A percentile compares a stretch with the other conserved stretches of the same genome.
phyloP scores from a whole-genome alignment of 2,329 filamentous ascomycete genomes.

The Colletotrichum chrysophilum region DNA sequence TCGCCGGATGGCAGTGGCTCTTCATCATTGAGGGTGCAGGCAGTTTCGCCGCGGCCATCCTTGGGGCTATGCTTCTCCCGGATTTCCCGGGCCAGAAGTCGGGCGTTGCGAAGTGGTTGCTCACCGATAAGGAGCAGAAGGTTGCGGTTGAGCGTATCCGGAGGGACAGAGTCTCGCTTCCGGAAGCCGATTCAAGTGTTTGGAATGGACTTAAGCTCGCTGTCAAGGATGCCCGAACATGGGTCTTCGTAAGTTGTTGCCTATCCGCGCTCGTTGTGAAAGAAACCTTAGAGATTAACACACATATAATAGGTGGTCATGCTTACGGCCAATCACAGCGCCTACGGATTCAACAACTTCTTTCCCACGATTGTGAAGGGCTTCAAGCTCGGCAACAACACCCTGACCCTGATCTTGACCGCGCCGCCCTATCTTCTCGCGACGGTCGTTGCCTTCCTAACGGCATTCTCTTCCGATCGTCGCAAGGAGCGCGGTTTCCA shows the following conservation, averaged over 20 bases:
- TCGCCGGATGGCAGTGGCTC: neutral
- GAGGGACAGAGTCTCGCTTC: conserved; percentile 26
- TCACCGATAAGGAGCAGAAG: conserved; percentile 11
- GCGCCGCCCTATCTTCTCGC: conserved; percentile 29
- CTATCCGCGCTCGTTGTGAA: neutral
- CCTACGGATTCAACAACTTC: conserved; percentile 29
- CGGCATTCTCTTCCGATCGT: conserved; percentile 22
- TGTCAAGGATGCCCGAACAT: conserved; percentile 26
- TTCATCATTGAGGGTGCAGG: neutral
- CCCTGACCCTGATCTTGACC: conserved; percentile 33
- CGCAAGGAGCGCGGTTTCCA: conserved; percentile 25
- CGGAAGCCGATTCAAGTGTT: neutral
- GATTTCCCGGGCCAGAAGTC: conserved; percentile 10
- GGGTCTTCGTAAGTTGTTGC: conserved; percentile 24
- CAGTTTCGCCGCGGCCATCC: neutral
- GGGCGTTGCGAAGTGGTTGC: neutral
- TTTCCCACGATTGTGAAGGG: conserved; percentile 37
- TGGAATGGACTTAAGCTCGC: conserved; percentile 26
- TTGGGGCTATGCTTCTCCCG: neutral
- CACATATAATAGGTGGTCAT: neutral
- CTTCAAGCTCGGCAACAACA: conserved; percentile 24
- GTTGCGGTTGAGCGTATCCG: neutral
- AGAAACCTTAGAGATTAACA: neutral
- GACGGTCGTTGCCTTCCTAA: conserved; percentile 14
- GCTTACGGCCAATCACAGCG: conserved; percentile 25